Base-by-base conservation (phyloP, 2,329 filamentous ascomycete species). In the Septoria petroselini region DNA sequence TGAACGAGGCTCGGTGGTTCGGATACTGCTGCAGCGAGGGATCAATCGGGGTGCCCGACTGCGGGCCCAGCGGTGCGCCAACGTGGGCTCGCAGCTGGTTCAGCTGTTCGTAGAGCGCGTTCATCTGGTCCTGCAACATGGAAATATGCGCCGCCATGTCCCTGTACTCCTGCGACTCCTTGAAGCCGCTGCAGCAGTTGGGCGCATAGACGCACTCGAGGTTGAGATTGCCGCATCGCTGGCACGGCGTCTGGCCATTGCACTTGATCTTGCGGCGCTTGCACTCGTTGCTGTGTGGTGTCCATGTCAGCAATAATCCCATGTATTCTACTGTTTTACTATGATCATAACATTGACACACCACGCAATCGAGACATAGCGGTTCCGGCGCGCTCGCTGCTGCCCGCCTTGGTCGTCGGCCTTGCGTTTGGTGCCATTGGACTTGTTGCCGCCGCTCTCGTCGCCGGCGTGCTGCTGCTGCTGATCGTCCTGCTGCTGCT, bases 151-250 rank as follows among this genome's bases (percentile, higher is more conserved):
- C 75, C 47, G 82, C 81, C 83, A 96, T 89, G 30, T 83, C 79
- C 64, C 83, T 87, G 75, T 90, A 96, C 67, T 96, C 91, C 74
- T 94, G 88, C 39, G 89, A 90, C 63, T 96, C 91, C 69, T 91
- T 93, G 77, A 95, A 90, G 68, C 81, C 89, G 73, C 82, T 91
- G 67, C 81, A 84, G 71, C 82, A 84, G 62, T 84, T 85, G 4
- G 81, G 80, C 53, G 81, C 79, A 71, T 85, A 85, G 51, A 81
- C 70, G 63, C 79, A 85, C 63, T 83, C 80, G 52, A 84, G 73
- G 50, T 74, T 76, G 48, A 84, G 71, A 66, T 83, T 83, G 19
- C 81, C 81, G 66, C 82, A 85, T 57, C 82, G 74, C 61, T 83
- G 79, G 61, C 82, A 85, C 9, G 81, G 81, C 11, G 75, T 77